Evolutionary conservation across 2,329 filamentous ascomycete genomes (phyloP).

Genomic region (Blumeriella jaapii): DNA sequence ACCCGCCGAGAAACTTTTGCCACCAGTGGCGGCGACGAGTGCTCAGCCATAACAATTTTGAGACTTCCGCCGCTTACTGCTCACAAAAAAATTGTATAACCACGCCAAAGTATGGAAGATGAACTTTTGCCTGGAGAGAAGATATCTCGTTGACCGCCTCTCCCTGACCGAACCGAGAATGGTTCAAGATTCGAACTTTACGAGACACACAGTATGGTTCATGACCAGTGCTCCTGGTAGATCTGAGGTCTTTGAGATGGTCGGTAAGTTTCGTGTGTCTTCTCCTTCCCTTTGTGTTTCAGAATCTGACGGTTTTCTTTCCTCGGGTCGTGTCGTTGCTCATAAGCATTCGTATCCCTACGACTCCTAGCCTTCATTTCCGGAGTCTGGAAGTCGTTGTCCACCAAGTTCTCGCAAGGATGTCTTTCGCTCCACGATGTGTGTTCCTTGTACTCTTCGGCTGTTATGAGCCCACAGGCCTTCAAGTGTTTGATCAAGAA

Average conservation of each 20-base stretch:
- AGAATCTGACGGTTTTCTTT: conserved; percentile 9
- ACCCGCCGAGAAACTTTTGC: neutral
- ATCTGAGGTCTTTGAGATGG: neutral
- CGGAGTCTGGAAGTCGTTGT: conserved; percentile 7
- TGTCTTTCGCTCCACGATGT: conserved; percentile 15
- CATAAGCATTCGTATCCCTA: neutral
- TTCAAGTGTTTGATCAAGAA: conserved; percentile 31
- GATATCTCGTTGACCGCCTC: neutral
- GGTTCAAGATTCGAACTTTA: neutral
- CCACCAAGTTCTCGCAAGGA: conserved; percentile 6
- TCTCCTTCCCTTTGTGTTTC: conserved; percentile 2
- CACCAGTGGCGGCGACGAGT: neutral
- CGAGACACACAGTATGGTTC: neutral
- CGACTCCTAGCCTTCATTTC: conserved; percentile 6
- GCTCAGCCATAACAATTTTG: conserved; percentile 3
- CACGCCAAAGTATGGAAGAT: neutral
- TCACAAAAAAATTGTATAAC: neutral
- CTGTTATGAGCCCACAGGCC: conserved; percentile 22
- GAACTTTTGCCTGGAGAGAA: neutral
- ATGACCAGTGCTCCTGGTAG: neutral
- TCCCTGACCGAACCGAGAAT: neutral
- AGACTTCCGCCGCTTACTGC: neutral
- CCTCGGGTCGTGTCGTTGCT: conserved; percentile 3
- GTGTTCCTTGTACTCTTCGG: conserved; percentile 11
- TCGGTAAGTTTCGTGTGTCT: neutral